Evolutionary conservation across 441 rosid genomes (phyloP).

Genomic region (Jatropha podagrica): DNA sequence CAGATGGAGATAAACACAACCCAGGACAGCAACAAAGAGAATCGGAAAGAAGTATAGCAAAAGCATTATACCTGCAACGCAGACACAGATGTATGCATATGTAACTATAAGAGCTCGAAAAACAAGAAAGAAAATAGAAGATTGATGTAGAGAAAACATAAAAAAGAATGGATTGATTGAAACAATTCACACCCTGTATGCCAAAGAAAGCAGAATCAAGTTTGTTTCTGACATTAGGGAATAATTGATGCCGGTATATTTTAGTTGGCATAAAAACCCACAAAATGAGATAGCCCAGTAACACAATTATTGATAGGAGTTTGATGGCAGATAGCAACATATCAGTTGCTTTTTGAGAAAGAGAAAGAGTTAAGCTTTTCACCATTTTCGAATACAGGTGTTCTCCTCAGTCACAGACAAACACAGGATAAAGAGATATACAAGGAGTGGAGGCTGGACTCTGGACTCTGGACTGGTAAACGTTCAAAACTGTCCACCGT

Average conservation of each 20-base stretch:
- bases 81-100: background rate
- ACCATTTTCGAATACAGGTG: slow-evolving; percentile 21
- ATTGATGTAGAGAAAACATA: background rate
- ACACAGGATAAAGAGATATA: too few species aligned
- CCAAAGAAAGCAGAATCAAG: slow-evolving; percentile 37
- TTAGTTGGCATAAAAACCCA: slow-evolving; percentile 52
- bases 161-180: background rate
- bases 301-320: slow-evolving; percentile 22
- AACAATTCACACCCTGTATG: slow-evolving; percentile 32
- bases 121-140: background rate
- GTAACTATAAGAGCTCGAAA: too few species aligned
- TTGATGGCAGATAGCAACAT: slow-evolving; percentile 14
- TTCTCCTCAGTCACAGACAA: background rate
- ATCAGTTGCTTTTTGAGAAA: background rate
- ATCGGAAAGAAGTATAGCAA: slow-evolving; percentile 42
- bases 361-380: slow-evolving; percentile 4
- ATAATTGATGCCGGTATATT: slow-evolving; percentile 25
- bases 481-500: too few species aligned
- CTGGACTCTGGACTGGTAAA: too few species aligned
- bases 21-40: slow-evolving; percentile 47
- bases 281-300: slow-evolving; percentile 40
- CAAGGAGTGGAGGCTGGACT: too few species aligned
- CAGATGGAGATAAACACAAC: slow-evolving; percentile 49
- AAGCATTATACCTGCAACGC: slow-evolving; percentile 30
- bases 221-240: slow-evolving; percentile 20